Percentiles rank a stretch among this genome's conserved stretches.
Conservation (phyloP, 2,329 filamentous ascomycete species). For the Venturiaceae sp. region DNA sequence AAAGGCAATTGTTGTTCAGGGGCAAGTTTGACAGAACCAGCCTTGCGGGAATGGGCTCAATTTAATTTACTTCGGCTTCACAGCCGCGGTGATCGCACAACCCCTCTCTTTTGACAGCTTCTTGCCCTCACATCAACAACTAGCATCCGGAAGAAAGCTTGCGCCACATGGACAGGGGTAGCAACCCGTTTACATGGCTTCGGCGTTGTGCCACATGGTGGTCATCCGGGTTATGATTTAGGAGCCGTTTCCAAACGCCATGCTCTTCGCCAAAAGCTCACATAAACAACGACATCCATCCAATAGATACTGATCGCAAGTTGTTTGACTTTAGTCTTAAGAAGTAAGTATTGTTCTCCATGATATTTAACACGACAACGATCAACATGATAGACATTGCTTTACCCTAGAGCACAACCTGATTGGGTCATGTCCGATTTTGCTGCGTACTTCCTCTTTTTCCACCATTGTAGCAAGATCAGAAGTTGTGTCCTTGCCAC, state of each 20-base stretch:
- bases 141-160: conserved; percentile 2
- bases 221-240: not conserved
- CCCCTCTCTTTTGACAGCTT: not conserved
- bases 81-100: not conserved
- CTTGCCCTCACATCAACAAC: no score
- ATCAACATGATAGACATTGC: no score
- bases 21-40: not conserved
- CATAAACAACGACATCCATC: no score
- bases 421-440: not conserved
- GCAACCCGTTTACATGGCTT: no score
- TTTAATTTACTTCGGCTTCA: not conserved
- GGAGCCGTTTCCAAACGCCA: no score
- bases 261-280: no score
- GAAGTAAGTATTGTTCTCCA: no score
- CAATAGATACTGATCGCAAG: no score
- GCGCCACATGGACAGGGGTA: no score
- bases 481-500: not conserved
- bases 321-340: no score
- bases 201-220: not conserved
- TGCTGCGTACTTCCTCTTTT: not conserved
- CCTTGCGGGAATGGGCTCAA: not conserved
- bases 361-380: not conserved
- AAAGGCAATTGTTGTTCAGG: not conserved
- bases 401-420: not conserved
- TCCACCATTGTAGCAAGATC: not conserved